These are phyloP conservation scores for Xanthoceras sorbifolium DNA, from an alignment of 345 rosid species.

Conservation along the genomic window DNA sequence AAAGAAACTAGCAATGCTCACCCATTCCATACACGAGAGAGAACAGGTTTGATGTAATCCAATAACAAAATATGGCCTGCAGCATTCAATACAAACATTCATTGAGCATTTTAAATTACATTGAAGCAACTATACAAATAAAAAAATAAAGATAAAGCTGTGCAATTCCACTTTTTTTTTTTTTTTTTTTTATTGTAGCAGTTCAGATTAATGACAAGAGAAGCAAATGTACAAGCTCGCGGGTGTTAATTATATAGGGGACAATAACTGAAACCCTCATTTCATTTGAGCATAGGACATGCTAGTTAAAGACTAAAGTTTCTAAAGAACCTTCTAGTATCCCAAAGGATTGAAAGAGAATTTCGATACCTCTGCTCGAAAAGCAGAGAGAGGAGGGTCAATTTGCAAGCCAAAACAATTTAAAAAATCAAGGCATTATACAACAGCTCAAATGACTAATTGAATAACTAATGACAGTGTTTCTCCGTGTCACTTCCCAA, in stretches of 20 bases:
- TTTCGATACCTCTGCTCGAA: background rate
- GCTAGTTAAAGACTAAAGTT: background rate
- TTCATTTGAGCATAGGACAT: background rate
- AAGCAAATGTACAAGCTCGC: background rate
- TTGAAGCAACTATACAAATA: background rate
- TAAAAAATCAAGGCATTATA: background rate
- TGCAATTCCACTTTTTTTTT: background rate
- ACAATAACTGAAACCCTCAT: background rate
- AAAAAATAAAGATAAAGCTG: background rate
- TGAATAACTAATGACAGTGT: background rate
- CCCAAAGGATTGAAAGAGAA: background rate
- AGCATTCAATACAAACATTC: constrained; percentile 1
- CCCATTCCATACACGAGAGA: constrained; percentile 74
- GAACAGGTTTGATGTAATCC: constrained; percentile 84
- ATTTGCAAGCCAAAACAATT: background rate
- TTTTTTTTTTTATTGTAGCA: background rate
- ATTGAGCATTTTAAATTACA: background rate
- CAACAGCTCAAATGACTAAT: background rate
- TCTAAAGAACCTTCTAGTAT: background rate
- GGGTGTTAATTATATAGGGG: background rate
- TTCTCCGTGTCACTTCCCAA: background rate
- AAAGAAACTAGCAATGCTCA: constrained; percentile 32
- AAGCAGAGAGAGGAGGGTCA: background rate
- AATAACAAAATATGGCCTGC: constrained; percentile 94
- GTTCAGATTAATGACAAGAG: background rate